Conservation (phyloP, 306 rosid genomes). For the Trichosanthes truncata region DNA sequence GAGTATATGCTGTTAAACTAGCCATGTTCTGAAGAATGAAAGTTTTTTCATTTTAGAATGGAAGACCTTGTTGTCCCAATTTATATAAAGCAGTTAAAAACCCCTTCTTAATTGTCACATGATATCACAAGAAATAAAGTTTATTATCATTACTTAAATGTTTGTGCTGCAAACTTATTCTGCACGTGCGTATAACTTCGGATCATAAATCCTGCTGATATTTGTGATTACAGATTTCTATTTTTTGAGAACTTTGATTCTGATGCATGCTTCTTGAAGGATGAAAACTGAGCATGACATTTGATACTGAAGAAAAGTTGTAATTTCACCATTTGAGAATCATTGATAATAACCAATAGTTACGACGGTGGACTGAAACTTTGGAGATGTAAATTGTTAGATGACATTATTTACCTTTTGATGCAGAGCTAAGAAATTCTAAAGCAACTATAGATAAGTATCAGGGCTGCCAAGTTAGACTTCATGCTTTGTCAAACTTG, state of each 20-base stretch:
- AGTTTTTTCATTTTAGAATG: not conserved
- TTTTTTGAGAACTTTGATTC: not conserved
- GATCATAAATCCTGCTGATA: not conserved
- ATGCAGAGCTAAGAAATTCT: not conserved
- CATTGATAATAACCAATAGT: not conserved
- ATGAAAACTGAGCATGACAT: not conserved
- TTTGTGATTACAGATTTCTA: not conserved
- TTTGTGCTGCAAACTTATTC: not conserved
- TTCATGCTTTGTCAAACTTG: not conserved
- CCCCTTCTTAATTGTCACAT: not conserved
- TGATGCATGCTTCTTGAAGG: not conserved
- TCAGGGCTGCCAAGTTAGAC: not conserved
- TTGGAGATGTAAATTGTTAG: not conserved
- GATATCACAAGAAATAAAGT: not conserved
- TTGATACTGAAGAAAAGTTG: not conserved
- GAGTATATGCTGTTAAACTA: not conserved
- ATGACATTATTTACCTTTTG: not conserved
- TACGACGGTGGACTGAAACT: not conserved
- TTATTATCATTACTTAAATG: not conserved
- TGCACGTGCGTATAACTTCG: not conserved
- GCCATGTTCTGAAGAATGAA: not conserved
- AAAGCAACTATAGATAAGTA: not conserved
- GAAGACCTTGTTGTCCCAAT: not conserved
- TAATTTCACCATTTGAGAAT: not conserved
- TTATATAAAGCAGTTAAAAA: not conserved